Evolutionary conservation across 208 protist genomes (phyloP), one percentile per base, ranked within the genome.

Genomic region (Borovskyia barvae): DNA sequence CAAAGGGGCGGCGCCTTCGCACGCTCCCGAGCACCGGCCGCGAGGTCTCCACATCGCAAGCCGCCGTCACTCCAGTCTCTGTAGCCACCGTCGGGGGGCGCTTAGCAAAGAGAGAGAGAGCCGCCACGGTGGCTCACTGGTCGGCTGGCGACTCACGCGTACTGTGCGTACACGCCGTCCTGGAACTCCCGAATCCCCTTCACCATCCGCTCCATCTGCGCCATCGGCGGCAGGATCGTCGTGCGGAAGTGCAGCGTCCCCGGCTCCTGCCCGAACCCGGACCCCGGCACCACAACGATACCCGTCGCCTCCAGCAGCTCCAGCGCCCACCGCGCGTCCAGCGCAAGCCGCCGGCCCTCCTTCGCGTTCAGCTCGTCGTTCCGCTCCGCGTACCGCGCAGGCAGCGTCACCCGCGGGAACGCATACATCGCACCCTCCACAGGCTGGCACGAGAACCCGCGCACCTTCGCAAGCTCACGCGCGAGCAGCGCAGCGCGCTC

Each of bases 161-260:
- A 93, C 59, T 80, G 66, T 5, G 22, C 26, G 65, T 84, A 87
- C n/a, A 93, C 48, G 33, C 47, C 40, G 37, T 88, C 75, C 66
- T 94, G 87, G 53, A 90, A 80, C 24, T 40, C 47, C 54, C 82
- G 75, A 54, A 94, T 78, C 24, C 66, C 33, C 32, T 57, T 54
- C 74, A 90, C 80, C 78, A 95, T 77, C n/a, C 74, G 67, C 64
- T 97, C 77, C 65, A 99, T 97, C 47, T 98, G 65, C 15, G 97
- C 80, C 65, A 98, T 97, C 15, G 87, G 84, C 19, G 99, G 99
- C 20, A 99, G 85, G 71, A 99, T 99, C 26, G 99, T 99, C 15
- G 90, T 99, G 64, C 99, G 90, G 74, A 99, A 99, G 86, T 99
- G 98, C 57, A 90, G 97, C 19, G 98, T 99, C 39, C 94, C 96